These are phyloP conservation scores for Seiridium unicorne DNA, from an alignment of 2,329 filamentous ascomycete species.

Conservation along the genomic window DNA sequence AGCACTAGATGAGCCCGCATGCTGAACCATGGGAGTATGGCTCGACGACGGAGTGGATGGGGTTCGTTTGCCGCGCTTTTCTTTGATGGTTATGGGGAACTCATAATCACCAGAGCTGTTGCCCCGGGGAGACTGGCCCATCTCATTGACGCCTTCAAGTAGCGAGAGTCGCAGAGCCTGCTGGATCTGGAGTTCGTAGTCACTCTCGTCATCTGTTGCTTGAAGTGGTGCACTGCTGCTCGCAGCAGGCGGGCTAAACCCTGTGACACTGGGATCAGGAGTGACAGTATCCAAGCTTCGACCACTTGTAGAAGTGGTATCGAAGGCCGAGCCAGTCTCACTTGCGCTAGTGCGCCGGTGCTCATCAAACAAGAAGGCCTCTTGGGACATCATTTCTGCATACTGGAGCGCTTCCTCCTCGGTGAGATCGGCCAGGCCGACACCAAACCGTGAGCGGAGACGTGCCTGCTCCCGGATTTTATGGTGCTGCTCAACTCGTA, in stretches of 20 bases:
- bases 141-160: conserved; percentile 52
- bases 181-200: conserved; percentile 62
- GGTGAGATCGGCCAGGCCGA: conserved; percentile 67
- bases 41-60: conserved; percentile 32
- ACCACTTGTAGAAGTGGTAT: conserved; percentile 31
- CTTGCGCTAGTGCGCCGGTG: conserved; percentile 51
- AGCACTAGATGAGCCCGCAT: neutral
- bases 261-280: conserved; percentile 52
- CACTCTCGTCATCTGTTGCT: conserved; percentile 43
- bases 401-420: conserved; percentile 66
- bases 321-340: conserved; percentile 47
- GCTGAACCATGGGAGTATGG: conserved; percentile 32
- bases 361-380: conserved; percentile 56
- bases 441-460: conserved; percentile 78
- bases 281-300: conserved; percentile 46
- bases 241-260: conserved; percentile 30
- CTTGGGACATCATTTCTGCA: conserved; percentile 65
- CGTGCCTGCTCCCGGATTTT: conserved; percentile 66
- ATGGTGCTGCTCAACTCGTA: conserved; percentile 70
- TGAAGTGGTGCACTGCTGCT: conserved; percentile 21
- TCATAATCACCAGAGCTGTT: conserved; percentile 49
- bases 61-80: conserved; percentile 39
- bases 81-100: conserved; percentile 48
- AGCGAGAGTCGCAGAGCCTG: conserved; percentile 61
- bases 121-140: conserved; percentile 41